phyloP scores from a whole-genome alignment of 805 yeast genomes.

The Blastobotrys peoriensis region DNA sequence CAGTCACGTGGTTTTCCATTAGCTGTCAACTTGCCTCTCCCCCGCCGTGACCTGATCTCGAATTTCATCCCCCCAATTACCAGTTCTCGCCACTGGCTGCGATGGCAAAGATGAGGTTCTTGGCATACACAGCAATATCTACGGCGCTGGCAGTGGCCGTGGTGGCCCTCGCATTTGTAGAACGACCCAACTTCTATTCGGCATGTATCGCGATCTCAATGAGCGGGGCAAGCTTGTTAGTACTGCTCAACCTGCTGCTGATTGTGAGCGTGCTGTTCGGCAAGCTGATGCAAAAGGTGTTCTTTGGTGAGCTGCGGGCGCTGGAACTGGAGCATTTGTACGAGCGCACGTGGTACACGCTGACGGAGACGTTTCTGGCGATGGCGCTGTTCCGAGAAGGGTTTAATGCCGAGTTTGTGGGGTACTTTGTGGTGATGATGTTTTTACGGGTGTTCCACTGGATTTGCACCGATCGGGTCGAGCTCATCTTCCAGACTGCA shows the following conservation, averaged over 20 bases:
- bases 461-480: conserved; percentile 53
- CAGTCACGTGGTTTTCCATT: no score
- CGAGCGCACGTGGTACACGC: conserved; percentile 58
- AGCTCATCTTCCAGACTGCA: conserved; percentile 41
- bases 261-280: conserved; percentile 15
- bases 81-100: not conserved
- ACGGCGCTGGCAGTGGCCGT: conserved; percentile 33
- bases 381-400: conserved; percentile 48
- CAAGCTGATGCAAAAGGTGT: conserved; percentile 17
- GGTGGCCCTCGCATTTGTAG: conserved; percentile 33
- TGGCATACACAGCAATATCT: not conserved
- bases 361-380: conserved; percentile 53
- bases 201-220: conserved; percentile 47
- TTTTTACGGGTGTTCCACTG: conserved; percentile 70
- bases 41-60: no score
- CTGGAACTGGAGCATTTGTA: conserved; percentile 71
- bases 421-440: conserved; percentile 37
- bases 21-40: no score
- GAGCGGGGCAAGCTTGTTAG: conserved; percentile 44
- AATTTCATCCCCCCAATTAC: no score
- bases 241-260: conserved; percentile 29
- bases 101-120: not conserved
- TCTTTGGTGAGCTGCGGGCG: conserved; percentile 67
- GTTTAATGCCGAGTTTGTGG: conserved; percentile 40
- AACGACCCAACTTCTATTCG: conserved; percentile 44